Evolutionary conservation across 352 stramenopile genomes (phyloP), one percentile per base, ranked within the genome.

Genomic region (Phytopythium kandeliae): DNA sequence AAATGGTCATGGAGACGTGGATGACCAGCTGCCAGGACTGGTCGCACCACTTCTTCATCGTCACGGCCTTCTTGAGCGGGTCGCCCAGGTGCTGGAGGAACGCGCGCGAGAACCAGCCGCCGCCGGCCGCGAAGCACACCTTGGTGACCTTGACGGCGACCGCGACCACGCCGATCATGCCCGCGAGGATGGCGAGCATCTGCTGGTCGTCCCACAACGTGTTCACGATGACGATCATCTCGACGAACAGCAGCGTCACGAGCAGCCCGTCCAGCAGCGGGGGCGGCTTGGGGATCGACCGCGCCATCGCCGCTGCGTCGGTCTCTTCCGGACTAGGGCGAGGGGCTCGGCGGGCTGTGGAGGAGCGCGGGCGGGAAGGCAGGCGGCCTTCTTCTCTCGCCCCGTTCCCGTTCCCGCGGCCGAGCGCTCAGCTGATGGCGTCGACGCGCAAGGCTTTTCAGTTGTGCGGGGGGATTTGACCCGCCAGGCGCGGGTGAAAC

Each of bases 1-100:
- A 87, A 58, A 89, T 71, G 15, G 82, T 82, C 82, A 96, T 92
- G 21, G 69, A 83, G 31, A 74, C 67, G 62, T 96, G 85, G 63
- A 94, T 89, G 38, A 57, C 74, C 24, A 95, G 64, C 58, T 94
- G 85, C 85, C 85, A 96, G 24, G 81, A 91, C 74, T 96, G 85
- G 54, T 94, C 84, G 38, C 71, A 86, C 74, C 85, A 96, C 62
- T 96, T 96, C 59, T 91, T 89, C 77, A 92, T 88, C 31, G 83
- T 79, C 57, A 91, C 60, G 22, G 66, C 42, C 62, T 93, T 94
- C 62, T 79, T 80, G 17, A 96, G 65, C 34, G 85, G 85, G 55
- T 95, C 76, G 8, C 79, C 76, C 19, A 92, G 58, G 66, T 92
- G 78, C 63, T 90, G 59, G 51, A 93, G 62, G 58, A 86, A 88